These are phyloP conservation scores for Cryptococcus amylolentus DNA, from an alignment of 1,284 basidiomycete genomes.

Conservation along the genomic window DNA sequence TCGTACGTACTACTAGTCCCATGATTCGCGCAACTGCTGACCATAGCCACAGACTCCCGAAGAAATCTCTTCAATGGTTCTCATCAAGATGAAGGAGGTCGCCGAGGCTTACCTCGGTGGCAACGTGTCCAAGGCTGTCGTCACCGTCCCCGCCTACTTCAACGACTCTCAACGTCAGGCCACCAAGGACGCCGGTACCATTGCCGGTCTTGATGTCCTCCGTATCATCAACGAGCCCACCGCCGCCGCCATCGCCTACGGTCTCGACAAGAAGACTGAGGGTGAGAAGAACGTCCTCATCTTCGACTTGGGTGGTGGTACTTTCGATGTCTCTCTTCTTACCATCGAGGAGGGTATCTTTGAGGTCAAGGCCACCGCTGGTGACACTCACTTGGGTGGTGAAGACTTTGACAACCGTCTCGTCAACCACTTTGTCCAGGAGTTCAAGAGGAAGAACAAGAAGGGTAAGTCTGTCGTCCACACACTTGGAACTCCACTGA, in stretches of 20 bases:
- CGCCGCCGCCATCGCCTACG: constrained; percentile 95
- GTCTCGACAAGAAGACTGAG: constrained; percentile 73
- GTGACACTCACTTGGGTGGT: constrained; percentile 98
- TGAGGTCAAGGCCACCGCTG: constrained; percentile 97
- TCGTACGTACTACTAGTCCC: constrained; percentile 40
- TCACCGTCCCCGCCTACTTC: constrained; percentile 96
- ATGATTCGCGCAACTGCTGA: constrained; percentile 3
- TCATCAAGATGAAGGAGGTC: constrained; percentile 97
- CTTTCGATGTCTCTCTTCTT: constrained; percentile 96
- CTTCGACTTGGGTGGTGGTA: constrained; percentile 98
- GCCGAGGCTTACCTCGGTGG: constrained; percentile 94
- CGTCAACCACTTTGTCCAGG: constrained; percentile 95
- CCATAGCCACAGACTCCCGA: constrained; percentile 67
- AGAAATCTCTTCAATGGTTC: constrained; percentile 96
- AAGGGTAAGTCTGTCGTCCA: constrained; percentile 11
- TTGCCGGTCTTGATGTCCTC: constrained; percentile 93
- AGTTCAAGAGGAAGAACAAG: constrained; percentile 99
- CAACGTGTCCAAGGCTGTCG: constrained; percentile 80
- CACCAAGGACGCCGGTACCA: constrained; percentile 95
- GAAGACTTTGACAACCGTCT: constrained; percentile 99
- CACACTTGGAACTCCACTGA: neutral
- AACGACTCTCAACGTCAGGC: constrained; percentile 99
- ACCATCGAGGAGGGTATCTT: constrained; percentile 99
- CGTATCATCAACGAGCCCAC: constrained; percentile 99
- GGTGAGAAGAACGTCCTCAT: constrained; percentile 92